Base-by-base conservation (phyloP, 1,284 basidiomycete species). In the Grifola frondosa region DNA sequence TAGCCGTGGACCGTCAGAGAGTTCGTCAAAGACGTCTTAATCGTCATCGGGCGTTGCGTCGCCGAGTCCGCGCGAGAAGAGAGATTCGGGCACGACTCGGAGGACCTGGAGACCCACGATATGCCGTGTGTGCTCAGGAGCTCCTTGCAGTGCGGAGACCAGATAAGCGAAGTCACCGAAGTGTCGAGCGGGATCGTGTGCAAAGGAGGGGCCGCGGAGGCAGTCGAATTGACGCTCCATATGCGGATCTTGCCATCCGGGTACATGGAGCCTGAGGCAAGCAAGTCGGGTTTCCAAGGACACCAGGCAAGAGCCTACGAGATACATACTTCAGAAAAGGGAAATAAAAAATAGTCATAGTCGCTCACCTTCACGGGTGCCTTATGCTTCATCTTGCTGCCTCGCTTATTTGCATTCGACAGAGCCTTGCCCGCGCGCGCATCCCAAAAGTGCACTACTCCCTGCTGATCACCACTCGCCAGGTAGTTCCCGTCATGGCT, bases 221-320 rank as follows among this genome's bases (percentile, higher is more conserved):
- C 60, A 11, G 63, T 53, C 24, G 51, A 51, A 40, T 63, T 63
- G 35, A 60, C 52, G 46, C 58, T 67, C 80, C 80, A 83, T 49
- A 84, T 73, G 55, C 84, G 79, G 51, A 86, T 80, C 46, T 74
- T 77, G 39, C 80, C 77, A 56, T 87, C 83, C 13, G 75, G 74
- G 20, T 77, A 78, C 3, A 81, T 82, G 6, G 84, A 81, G 7
- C 84, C 85, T 1, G 81, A 79, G 1, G 84, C 85, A 23, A 88
- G 71, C 2, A 87, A 64, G 44, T 77, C 79, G 2, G 76, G 70
- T 60, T 86, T 81, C 82, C 84, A 86, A 0, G 85, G 84, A 56
- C 80, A 86, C 85, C 85, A 88, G 0, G 82, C 79, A 9, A 88
- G 64, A 1, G 83, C 84, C 77, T 81, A 37, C n/a, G 17, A 8